Evolutionary conservation across 1,139 yeast genomes (phyloP).

Genomic region (Entelexis sorbosivorans): DNA sequence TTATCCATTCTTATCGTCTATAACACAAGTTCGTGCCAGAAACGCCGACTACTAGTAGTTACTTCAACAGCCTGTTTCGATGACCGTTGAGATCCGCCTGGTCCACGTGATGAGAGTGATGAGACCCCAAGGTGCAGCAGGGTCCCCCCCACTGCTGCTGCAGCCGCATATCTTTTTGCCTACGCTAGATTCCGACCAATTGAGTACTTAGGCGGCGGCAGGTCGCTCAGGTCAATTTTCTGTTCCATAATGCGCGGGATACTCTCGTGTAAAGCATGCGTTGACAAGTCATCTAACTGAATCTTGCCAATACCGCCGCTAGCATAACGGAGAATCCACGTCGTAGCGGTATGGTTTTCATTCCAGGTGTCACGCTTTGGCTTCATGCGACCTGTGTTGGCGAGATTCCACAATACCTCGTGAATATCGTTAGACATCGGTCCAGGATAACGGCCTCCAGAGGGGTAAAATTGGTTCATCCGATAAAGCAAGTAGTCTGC

Average conservation of each 20-base stretch:
- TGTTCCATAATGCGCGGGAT: not conserved
- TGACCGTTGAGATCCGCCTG: not conserved
- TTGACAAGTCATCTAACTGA: slow-evolving; percentile 12
- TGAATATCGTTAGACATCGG: slow-evolving; percentile 69
- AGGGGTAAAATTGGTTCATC: slow-evolving; percentile 41
- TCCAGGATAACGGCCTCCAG: slow-evolving; percentile 36
- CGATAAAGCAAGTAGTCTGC: slow-evolving; percentile 76
- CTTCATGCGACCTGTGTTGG: slow-evolving; percentile 13
- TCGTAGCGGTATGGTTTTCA: slow-evolving; percentile 53
- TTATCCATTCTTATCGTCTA: slow-evolving; percentile 12
- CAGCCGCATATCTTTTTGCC: too few relatives aligned
- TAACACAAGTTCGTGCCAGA: too few relatives aligned
- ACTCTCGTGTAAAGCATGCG: not conserved
- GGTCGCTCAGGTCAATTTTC: slow-evolving; percentile 16
- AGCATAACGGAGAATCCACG: slow-evolving; percentile 59
- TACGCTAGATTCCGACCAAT: not conserved
- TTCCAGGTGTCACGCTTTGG: slow-evolving; percentile 28
- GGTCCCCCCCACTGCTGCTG: too few relatives aligned
- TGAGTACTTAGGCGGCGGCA: slow-evolving; percentile 10
- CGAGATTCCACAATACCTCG: slow-evolving; percentile 45
- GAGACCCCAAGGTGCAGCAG: too few relatives aligned
- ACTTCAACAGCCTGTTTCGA: not conserved
- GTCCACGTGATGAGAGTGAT: too few relatives aligned
- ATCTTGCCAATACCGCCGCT: slow-evolving; percentile 37
- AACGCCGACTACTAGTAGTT: too few relatives aligned